A percentile compares a stretch with the other conserved stretches of the same genome.
Conservation (phyloP, 352 stramenopile genomes). For the Globisporangium radiosum region DNA sequence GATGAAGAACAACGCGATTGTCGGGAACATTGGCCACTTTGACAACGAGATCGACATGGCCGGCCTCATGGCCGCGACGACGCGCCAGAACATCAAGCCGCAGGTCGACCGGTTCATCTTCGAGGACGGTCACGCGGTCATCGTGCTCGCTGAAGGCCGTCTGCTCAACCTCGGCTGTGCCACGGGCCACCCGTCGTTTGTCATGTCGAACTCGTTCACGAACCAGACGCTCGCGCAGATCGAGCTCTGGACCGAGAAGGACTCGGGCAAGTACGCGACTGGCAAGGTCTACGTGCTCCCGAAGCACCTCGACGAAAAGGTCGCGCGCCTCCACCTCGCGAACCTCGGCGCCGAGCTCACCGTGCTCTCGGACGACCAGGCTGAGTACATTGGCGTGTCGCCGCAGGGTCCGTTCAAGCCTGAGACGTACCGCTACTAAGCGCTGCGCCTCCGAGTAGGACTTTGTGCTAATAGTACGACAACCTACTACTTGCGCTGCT, state of each 20-base stretch:
- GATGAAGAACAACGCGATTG: constrained; percentile 99
- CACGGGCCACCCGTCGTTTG: constrained; percentile 98
- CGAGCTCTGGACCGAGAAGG: constrained; percentile 96
- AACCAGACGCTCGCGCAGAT: constrained; percentile 99
- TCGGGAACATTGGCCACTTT: constrained; percentile 99
- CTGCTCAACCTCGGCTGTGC: constrained; percentile 98
- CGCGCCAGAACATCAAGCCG: constrained; percentile 98
- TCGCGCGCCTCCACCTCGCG: constrained; percentile 94
- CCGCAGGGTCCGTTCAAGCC: constrained; percentile 96
- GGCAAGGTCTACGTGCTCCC: constrained; percentile 98
- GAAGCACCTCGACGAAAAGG: constrained; percentile 98
- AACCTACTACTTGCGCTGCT: background rate
- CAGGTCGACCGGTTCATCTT: constrained; percentile 98
- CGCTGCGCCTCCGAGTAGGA: background rate
- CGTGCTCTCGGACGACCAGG: constrained; percentile 92
- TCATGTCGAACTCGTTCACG: constrained; percentile 99
- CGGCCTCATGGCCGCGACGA: constrained; percentile 81
- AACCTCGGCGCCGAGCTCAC: constrained; percentile 96
- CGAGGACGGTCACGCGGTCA: constrained; percentile 92
- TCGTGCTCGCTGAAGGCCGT: constrained; percentile 96
- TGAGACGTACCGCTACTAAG: constrained; percentile 97
- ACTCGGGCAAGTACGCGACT: constrained; percentile 92
- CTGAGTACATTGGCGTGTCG: constrained; percentile 96
- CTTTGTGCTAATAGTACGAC: no score
- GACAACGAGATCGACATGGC: constrained; percentile 99